Base-by-base conservation (phyloP, 2,329 filamentous ascomycete species). In the Acarospora socialis region DNA sequence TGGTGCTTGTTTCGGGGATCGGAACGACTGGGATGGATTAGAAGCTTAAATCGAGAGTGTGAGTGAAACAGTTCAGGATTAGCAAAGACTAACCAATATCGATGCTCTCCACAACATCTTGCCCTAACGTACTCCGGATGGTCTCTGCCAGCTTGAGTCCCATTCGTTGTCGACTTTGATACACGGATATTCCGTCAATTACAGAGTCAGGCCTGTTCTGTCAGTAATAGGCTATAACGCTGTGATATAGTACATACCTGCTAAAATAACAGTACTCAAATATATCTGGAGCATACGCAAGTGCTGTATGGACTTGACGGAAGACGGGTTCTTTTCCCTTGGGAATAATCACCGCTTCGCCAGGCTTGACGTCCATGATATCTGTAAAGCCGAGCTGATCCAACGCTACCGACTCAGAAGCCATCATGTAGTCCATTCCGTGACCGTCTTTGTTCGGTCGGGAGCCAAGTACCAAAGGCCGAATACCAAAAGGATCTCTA, bases 231-330 rank as follows among this genome's bases (percentile, higher is more conserved):
- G 8, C 9, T 8, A 14, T 14, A 7, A 8, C 8, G 13, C 8
- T 28, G 8, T 24, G 9, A 31, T 14, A 21, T 31, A 31, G 20
- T 17, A 30, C 17, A 14, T 21, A 21, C 8, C n/a, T n/a, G n/a
- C n/a, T n/a, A 46, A 92, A 84, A 59, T 93, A 93, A 36, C 92
- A 78, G 42, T 76, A 83, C 56, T 92, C 81, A 47, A 92, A 90
- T 39, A 83, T 79, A 51, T 93, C 84, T 1, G 83, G 83, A 2
- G 79, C 75, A 50, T 92, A 92, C 10, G 67, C 65, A 45, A 70
- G 66, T 43, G 68, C 66, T 37, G 69, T 57, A 23, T 75, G 70
- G 9, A 93, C 73, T 54, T 92, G 82, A 40, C 67, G 65, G 61
- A 86, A 90, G 28, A 76, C 67, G 1, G 82, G 81, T 33, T 65